These are phyloP conservation scores for Rutstroemia sp. DNA, from an alignment of 2,329 filamentous ascomycete genomes.

Conservation along the genomic window DNA sequence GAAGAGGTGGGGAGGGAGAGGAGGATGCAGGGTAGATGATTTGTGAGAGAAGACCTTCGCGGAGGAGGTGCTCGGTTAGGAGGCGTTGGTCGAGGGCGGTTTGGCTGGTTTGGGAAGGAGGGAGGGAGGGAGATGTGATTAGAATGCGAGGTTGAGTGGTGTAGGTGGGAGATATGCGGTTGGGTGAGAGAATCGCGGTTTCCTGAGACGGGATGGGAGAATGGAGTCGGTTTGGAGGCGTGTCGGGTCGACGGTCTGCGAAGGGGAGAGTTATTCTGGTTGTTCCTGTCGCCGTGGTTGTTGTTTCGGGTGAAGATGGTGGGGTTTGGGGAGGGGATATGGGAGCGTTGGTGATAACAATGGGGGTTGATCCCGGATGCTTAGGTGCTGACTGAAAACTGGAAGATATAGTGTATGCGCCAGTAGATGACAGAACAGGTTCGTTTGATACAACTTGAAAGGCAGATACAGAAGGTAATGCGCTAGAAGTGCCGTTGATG, in stretches of 20 bases:
- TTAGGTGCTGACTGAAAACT: background rate
- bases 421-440: background rate
- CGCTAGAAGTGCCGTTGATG: background rate
- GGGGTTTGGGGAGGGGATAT: background rate
- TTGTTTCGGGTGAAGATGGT: background rate
- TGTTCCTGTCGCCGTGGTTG: background rate
- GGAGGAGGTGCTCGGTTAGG: background rate
- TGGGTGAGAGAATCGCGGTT: background rate
- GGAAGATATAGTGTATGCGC: background rate
- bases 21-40: background rate
- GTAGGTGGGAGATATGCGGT: background rate
- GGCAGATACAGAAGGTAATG: background rate
- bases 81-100: background rate
- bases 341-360: background rate
- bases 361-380: background rate
- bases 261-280: background rate
- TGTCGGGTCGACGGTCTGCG: background rate
- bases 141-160: background rate
- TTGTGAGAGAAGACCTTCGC: background rate
- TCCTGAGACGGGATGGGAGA: background rate
- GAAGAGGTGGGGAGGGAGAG: background rate
- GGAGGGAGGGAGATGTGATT: background rate
- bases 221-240: background rate
- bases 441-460: background rate
- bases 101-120: background rate